Evolutionary conservation across 1,139 yeast species (phyloP).

Genomic region (Candida sp.): DNA sequence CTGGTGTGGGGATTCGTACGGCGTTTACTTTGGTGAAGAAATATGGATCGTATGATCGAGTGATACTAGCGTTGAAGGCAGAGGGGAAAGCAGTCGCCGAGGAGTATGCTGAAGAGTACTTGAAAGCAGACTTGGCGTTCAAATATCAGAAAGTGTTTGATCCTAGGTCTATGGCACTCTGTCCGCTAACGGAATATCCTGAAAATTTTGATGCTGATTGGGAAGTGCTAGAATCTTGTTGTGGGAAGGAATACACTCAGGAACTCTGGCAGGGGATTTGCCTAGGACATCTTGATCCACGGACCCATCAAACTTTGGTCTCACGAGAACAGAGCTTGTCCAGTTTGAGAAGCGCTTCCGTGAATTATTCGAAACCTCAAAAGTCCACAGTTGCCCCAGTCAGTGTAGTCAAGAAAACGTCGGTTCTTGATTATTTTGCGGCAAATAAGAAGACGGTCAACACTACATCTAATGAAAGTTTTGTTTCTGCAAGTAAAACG

Average conservation of each 20-base stretch:
- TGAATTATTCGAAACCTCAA: slow-evolving; percentile 7
- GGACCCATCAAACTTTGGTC: slow-evolving; percentile 44
- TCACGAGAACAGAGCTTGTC: slow-evolving; percentile 42
- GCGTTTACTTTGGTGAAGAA: slow-evolving; percentile 64
- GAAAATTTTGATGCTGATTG: slow-evolving; percentile 24
- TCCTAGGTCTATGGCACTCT: slow-evolving; percentile 47
- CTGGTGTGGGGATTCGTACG: slow-evolving; percentile 75
- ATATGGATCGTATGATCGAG: slow-evolving; percentile 49
- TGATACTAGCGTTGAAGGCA: slow-evolving; percentile 53
- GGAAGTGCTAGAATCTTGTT: slow-evolving; percentile 51
- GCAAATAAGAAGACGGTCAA: background rate
- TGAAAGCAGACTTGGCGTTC: slow-evolving; percentile 76
- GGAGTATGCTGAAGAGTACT: slow-evolving; percentile 57
- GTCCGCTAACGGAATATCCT: slow-evolving; percentile 60
- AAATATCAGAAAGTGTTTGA: slow-evolving; percentile 84
- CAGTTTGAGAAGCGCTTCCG: slow-evolving; percentile 22
- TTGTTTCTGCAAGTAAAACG: background rate
- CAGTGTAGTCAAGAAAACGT: background rate
- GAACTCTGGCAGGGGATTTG: slow-evolving; percentile 57
- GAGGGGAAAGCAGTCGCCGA: slow-evolving; percentile 65
- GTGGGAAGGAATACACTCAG: slow-evolving; percentile 54
- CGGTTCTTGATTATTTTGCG: background rate
- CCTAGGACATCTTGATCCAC: slow-evolving; percentile 65
- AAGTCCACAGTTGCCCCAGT: background rate
- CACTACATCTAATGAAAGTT: background rate